Evolutionary conservation across 345 rosid genomes (phyloP), one percentile per base, ranked within the genome.

Genomic region (Acer negundo): DNA sequence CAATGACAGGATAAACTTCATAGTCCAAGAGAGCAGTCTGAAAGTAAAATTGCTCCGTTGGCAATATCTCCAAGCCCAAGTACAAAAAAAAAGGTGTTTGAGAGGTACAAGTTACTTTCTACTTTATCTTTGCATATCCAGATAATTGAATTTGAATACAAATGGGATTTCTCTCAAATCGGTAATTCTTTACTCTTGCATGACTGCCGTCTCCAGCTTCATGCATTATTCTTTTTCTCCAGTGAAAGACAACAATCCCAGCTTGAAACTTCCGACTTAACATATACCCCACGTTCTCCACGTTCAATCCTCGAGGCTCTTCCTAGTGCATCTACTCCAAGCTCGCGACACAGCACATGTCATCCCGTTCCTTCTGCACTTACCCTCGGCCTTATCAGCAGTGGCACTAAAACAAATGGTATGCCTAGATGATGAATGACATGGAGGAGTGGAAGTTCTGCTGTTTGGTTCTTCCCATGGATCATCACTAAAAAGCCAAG

Each of bases 211-310:
- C 63, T 81, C 80, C 82, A 86, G 89, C 87, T 80, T 84, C 79
- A 81, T 73, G 80, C 83, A 72, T 81, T 79, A 81, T 83, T 86
- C 87, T 80, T 87, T 87, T 81, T 87, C 86, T 79, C 85, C 93
- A 83, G 90, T 80, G 87, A 90, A 88, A 80, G 83, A 68, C 80
- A 83, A 79, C 78, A 80, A 80, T 78, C 70, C 66, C 85, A 76
- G 38, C 75, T 67, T 76, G 82, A 86, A 75, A 82, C 80, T 83
- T 77, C 88, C 72, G 78, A 91, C 77, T 61, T 95, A 74, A 80
- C 63, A 20, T 77, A 51, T 59, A 62, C 79, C 59, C 87, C 26
- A 7, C 46, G 46, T 53, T 88, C 87, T 67, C 91, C 91, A 35
- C 83, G 90, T 35, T 88, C 93, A 7, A 86, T 84, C 23, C 90